A percentile compares a stretch with the other conserved stretches of the same genome.
Conservation (phyloP, 139 green algal genomes). For the Desmodesmus armatus region DNA sequence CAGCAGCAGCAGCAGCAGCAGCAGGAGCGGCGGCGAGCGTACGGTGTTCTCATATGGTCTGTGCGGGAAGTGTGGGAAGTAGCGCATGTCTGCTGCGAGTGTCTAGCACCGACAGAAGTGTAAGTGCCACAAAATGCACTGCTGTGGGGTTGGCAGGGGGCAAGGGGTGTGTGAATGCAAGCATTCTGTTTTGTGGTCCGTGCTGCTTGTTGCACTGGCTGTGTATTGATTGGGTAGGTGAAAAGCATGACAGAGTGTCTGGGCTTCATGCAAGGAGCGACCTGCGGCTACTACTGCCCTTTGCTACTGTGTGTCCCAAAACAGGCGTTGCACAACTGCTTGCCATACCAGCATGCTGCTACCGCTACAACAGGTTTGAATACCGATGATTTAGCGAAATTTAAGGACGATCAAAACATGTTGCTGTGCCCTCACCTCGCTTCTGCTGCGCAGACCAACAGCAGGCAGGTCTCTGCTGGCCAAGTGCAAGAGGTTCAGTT, state of each 20-base stretch:
- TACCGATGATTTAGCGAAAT: too few species aligned
- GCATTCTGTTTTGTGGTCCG: too few species aligned
- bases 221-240: too few species aligned
- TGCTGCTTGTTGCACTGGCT: too few species aligned
- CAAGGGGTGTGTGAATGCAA: background rate
- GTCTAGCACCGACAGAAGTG: background rate
- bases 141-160: too few species aligned
- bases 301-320: too few species aligned
- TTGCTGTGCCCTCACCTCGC: conserved; percentile 2
- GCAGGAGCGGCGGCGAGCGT: background rate
- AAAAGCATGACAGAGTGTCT: background rate
- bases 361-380: background rate
- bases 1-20: background rate
- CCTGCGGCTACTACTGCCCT: too few species aligned
- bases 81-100: background rate
- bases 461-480: conserved; percentile 27
- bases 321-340: too few species aligned
- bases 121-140: too few species aligned
- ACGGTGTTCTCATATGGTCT: background rate
- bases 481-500: conserved; percentile 6
- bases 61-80: background rate
- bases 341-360: too few species aligned
- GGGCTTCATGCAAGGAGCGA: too few species aligned
- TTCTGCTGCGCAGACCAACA: background rate
- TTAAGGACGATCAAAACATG: too few species aligned